Percentiles rank a stretch among this genome's conserved stretches.
Evolutionary conservation across 2,329 filamentous ascomycete species (phyloP).

Genomic region (Xylaria sp.): DNA sequence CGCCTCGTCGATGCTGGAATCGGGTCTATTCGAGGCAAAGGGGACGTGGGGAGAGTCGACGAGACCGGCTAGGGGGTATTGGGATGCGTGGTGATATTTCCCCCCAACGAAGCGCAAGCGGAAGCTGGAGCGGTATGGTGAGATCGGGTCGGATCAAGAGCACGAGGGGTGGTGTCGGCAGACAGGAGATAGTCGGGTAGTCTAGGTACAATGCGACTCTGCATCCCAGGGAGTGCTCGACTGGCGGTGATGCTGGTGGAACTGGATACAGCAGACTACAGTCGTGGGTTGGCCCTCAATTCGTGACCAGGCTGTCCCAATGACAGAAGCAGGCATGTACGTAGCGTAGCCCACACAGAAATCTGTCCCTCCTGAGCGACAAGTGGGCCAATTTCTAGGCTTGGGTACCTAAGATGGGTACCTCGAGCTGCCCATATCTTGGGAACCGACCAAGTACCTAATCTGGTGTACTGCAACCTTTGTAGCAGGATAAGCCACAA

Average conservation of each 20-base stretch:
- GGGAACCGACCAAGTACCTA: too few relatives aligned
- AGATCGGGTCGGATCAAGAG: constrained; percentile 9
- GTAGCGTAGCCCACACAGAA: constrained; percentile 29
- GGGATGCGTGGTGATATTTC: constrained; percentile 12
- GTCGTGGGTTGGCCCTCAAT: constrained; percentile 26
- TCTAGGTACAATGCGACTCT: constrained; percentile 32
- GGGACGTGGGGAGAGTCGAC: neutral
- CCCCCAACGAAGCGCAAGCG: constrained; percentile 6
- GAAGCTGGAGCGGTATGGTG: constrained; percentile 11
- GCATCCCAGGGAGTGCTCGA: constrained; percentile 33
- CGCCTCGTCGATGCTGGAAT: constrained; percentile 31
- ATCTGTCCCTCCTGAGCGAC: constrained; percentile 41
- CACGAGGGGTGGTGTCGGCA: constrained; percentile 24
- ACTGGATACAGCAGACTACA: neutral
- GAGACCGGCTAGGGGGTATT: constrained; percentile 2
- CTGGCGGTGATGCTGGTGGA: constrained; percentile 10
- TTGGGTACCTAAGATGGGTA: neutral
- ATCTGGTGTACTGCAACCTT: too few relatives aligned
- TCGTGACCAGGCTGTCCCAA: constrained; percentile 28
- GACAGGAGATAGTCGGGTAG: constrained; percentile 30
- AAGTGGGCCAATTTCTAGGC: constrained; percentile 14
- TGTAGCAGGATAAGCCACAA: too few relatives aligned
- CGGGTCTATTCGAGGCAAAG: constrained; percentile 4
- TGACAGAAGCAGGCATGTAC: constrained; percentile 5
- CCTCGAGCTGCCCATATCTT: too few relatives aligned